Conservation (phyloP, 2,329 filamentous ascomycete species). For the Fusarium solani-melongenae region DNA sequence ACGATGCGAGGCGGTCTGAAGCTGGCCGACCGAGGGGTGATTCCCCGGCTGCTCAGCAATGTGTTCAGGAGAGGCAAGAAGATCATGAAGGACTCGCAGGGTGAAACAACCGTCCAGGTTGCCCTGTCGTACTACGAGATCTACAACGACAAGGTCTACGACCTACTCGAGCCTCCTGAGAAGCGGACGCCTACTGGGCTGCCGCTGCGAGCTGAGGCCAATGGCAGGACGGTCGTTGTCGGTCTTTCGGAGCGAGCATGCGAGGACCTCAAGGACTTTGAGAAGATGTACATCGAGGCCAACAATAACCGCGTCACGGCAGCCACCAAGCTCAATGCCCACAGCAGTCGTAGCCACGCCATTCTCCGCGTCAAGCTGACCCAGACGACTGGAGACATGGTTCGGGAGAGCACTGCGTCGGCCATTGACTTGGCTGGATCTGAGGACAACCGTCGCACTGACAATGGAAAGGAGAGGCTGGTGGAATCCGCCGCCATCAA, state of each 20-base stretch:
- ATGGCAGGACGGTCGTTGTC: conserved; percentile 87
- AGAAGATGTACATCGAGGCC: conserved; percentile 88
- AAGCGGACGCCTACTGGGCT: conserved; percentile 85
- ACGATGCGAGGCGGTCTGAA: conserved; percentile 94
- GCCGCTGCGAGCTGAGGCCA: conserved; percentile 85
- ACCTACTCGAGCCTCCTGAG: conserved; percentile 87
- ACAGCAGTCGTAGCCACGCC: conserved; percentile 90
- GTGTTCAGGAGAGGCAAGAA: conserved; percentile 90
- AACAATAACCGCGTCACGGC: conserved; percentile 92
- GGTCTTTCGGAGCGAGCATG: conserved; percentile 87
- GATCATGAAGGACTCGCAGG: conserved; percentile 81
- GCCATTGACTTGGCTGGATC: conserved; percentile 96
- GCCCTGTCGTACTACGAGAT: conserved; percentile 94
- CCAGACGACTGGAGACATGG: conserved; percentile 75
- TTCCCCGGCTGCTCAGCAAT: conserved; percentile 84
- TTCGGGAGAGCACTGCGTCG: conserved; percentile 83
- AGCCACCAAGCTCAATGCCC: conserved; percentile 90
- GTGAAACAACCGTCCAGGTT: conserved; percentile 77
- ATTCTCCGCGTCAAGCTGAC: conserved; percentile 91
- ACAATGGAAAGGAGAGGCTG: conserved; percentile 91
- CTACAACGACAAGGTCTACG: conserved; percentile 95
- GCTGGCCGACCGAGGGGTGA: conserved; percentile 86
- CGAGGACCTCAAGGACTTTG: conserved; percentile 88
- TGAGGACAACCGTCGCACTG: conserved; percentile 93
- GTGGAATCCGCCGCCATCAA: conserved; percentile 98